Evolutionary conservation across 2,329 filamentous ascomycete genomes (phyloP), one percentile per base, ranked within the genome.

Genomic region (Microsporum audouinii): DNA sequence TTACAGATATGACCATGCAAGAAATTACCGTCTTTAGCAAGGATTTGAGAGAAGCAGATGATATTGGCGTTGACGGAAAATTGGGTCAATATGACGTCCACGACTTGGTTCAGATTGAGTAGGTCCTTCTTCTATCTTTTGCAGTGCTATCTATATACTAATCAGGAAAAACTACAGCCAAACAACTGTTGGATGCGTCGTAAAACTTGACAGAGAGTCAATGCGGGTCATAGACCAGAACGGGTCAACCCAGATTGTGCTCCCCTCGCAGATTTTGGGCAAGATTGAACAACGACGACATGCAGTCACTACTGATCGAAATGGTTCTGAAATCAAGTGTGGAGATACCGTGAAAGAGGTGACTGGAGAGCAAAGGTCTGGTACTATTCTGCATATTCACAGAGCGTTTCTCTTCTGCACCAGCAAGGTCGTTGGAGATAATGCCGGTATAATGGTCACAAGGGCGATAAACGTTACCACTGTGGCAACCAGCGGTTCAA

Each of bases 21-120:
- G 94, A 99, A 72, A 91, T 99, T 67, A 96, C 91, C 0, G 94
- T 99, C 38, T 99, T 99, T 72, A 96, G 92, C 78, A 96, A 95
- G 73, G 94, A 99, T 76, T 77, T 99, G 63, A 85, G 95, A 66
- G 89, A 96, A 73, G 94, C 94, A 33, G 90, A 89, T 60, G 94
- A 97, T 71, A 90, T 91, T 67, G 91, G 91, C 64, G 91, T 89
- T 14, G 86, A 91, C 69, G 88, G 89, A 33, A 80, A 78, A 63
- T 78, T 92, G n/a, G 90, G 90, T 8, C 89, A 95, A 74, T 97
- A 88, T 73, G 88, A 91, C 67, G 84, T 99, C 38, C 90, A 95
- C 68, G 94, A 99, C 72, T 82, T 99, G 31, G 90, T 99, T 12
- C 91, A 97, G 75, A 83, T 99, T 63, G 92, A 97, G 80, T 83